A percentile compares a stretch with the other conserved stretches of the same genome.
These are phyloP conservation scores for Cryptosporidium tyzzeri DNA, from an alignment of 169 alveolate genomes.

Conservation along the genomic window DNA sequence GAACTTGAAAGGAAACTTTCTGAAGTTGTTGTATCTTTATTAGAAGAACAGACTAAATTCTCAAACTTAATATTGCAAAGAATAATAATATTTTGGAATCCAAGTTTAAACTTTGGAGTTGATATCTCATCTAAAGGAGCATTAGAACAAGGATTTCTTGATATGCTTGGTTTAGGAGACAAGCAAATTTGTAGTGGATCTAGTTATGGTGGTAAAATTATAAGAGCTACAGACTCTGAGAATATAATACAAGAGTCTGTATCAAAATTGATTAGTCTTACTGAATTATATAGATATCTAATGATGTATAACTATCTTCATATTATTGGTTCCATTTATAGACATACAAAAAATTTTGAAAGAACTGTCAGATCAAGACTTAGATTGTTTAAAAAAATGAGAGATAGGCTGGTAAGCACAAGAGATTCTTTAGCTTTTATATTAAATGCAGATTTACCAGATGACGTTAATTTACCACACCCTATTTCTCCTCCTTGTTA, in stretches of 20 bases:
- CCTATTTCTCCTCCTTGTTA: constrained; percentile 50
- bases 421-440: constrained; percentile 42
- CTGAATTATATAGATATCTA: constrained; percentile 34
- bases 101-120: constrained; percentile 35
- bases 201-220: constrained; percentile 38
- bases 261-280: constrained; percentile 13
- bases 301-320: constrained; percentile 31
- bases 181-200: constrained; percentile 28
- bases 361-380: constrained; percentile 30
- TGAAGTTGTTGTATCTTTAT: neutral
- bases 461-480: constrained; percentile 23
- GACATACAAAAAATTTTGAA: constrained; percentile 31
- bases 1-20: constrained; percentile 8
- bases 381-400: constrained; percentile 12
- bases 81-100: constrained; percentile 53
- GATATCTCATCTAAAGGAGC: constrained; percentile 39
- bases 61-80: neutral
- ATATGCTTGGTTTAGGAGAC: constrained; percentile 71
- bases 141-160: constrained; percentile 37
- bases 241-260: neutral
- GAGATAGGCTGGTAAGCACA: constrained; percentile 6
- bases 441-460: constrained; percentile 24
- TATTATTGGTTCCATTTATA: constrained; percentile 42
- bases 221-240: constrained; percentile 17
- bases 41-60: constrained; percentile 31